Percentiles rank a stretch among this genome's conserved stretches.
phyloP scores from a whole-genome alignment of 192 early-diverging fungal genomes.

The Linnemannia elongata region DNA sequence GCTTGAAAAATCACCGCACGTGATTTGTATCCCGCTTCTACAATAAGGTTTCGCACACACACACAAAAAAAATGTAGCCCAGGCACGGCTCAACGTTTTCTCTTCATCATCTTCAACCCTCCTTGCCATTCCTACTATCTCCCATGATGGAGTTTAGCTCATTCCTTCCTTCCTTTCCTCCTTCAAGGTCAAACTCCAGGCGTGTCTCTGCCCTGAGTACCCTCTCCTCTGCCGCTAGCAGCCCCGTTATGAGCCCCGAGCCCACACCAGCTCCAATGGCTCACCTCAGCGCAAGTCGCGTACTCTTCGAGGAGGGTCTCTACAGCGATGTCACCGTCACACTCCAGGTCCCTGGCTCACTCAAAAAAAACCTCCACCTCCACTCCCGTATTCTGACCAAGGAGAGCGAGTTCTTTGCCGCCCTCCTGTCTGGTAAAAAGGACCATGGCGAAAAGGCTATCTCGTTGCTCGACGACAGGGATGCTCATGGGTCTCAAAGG shows the following conservation, averaged over 20 bases:
- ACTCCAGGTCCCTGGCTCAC: conserved; percentile 38
- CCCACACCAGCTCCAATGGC: conserved; percentile 36
- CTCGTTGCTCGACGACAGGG: conserved; percentile 21
- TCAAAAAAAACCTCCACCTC: conserved; percentile 39
- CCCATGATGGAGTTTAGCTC: conserved; percentile 42
- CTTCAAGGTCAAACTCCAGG: conserved; percentile 47
- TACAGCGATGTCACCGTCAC: conserved; percentile 44
- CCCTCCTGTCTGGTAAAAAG: conserved; percentile 33
- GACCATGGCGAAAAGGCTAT: conserved; percentile 36
- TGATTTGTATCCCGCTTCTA: neutral
- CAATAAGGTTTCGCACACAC: neutral
- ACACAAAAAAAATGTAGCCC: neutral
- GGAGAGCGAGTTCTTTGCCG: conserved; percentile 47
- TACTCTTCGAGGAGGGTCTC: conserved; percentile 51
- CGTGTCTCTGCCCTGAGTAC: conserved; percentile 38
- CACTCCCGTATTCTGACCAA: conserved; percentile 42
- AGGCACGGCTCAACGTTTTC: neutral
- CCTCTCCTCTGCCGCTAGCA: conserved; percentile 30
- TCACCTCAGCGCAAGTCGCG: conserved; percentile 50
- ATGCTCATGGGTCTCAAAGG: conserved; percentile 22
- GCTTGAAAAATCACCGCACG: neutral
- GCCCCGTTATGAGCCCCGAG: conserved; percentile 36
- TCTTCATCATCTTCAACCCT: neutral
- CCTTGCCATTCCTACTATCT: neutral
- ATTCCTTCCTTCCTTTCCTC: conserved; percentile 52